phyloP scores from a whole-genome alignment of 495 filamentous ascomycete genomes.

The Penicillium waksmanii region DNA sequence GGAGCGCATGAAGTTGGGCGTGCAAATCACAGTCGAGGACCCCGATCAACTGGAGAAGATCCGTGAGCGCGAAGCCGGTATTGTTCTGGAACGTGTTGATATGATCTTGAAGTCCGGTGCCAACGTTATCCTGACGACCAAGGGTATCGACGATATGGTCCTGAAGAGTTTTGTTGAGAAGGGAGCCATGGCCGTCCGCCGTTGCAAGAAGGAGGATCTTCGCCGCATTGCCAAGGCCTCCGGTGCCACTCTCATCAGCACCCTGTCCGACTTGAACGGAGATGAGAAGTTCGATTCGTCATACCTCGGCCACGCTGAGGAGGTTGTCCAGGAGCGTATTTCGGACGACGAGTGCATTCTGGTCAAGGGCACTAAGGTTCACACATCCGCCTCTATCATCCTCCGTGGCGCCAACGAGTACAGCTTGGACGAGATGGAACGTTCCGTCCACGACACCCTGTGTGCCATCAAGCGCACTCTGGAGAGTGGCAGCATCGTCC shows the following conservation, averaged over 20 bases:
- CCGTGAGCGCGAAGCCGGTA: slow-evolving; percentile 84
- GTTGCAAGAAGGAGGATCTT: slow-evolving; percentile 99
- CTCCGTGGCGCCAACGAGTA: slow-evolving; percentile 96
- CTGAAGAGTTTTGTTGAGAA: slow-evolving; percentile 94
- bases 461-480: slow-evolving; percentile 96
- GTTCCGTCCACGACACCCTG: slow-evolving; percentile 94
- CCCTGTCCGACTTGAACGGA: slow-evolving; percentile 93
- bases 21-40: slow-evolving; percentile 97
- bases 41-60: slow-evolving; percentile 97
- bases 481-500: slow-evolving; percentile 95
- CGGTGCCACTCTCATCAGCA: slow-evolving; percentile 88
- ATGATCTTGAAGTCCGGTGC: slow-evolving; percentile 98
- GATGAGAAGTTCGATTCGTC: slow-evolving; percentile 96
- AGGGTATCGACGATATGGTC: slow-evolving; percentile 96
- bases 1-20: slow-evolving; percentile 97
- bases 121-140: slow-evolving; percentile 95
- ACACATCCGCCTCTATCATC: slow-evolving; percentile 93
- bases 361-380: slow-evolving; percentile 92
- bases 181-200: slow-evolving; percentile 92
- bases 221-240: slow-evolving; percentile 95
- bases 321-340: slow-evolving; percentile 94
- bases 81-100: slow-evolving; percentile 92
- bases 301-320: slow-evolving; percentile 86
- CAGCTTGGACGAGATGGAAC: slow-evolving; percentile 98
- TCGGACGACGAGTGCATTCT: slow-evolving; percentile 99